These are phyloP conservation scores for Monilinia laxa DNA, from an alignment of 2,329 filamentous ascomycete species.

Conservation along the genomic window DNA sequence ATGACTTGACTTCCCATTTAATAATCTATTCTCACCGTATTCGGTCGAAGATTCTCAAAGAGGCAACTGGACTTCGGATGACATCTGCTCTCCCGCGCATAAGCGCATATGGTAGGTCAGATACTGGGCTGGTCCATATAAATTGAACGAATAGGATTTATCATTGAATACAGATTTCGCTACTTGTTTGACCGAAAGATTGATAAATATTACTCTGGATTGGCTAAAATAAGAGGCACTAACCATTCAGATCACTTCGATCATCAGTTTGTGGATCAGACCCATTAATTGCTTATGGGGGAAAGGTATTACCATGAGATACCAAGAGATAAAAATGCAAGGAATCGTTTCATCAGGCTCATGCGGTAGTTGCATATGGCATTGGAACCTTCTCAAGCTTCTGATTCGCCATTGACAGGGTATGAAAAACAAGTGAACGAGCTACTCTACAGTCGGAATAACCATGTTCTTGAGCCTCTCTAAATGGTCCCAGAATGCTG, in stretches of 20 bases:
- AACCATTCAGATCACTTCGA: no score
- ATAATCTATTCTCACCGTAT: conserved; percentile 1
- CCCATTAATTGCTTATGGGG: no score
- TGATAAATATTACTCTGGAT: no score
- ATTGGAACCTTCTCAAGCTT: not conserved
- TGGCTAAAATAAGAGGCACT: no score
- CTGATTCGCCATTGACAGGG: not conserved
- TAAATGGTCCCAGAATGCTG: not conserved
- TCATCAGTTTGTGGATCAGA: no score
- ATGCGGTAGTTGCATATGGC: not conserved
- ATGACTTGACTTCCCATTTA: not conserved
- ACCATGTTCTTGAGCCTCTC: conserved; percentile 10
- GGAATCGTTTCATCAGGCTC: not conserved
- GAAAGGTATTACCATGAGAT: not conserved
- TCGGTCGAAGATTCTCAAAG: not conserved
- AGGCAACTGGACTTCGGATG: conserved; percentile 2
- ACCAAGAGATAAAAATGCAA: conserved; percentile 5
- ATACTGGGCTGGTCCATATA: no score
- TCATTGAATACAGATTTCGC: no score
- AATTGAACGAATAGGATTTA: no score
- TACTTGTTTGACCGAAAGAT: no score
- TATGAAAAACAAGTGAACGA: not conserved
- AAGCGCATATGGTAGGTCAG: no score
- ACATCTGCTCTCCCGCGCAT: conserved; percentile 1
- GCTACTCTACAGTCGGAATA: conserved; percentile 1